A percentile compares a stretch with the other conserved stretches of the same genome.
These are phyloP conservation scores for Sporisorium exsertum DNA, from an alignment of 1,284 basidiomycete genomes.

Conservation along the genomic window DNA sequence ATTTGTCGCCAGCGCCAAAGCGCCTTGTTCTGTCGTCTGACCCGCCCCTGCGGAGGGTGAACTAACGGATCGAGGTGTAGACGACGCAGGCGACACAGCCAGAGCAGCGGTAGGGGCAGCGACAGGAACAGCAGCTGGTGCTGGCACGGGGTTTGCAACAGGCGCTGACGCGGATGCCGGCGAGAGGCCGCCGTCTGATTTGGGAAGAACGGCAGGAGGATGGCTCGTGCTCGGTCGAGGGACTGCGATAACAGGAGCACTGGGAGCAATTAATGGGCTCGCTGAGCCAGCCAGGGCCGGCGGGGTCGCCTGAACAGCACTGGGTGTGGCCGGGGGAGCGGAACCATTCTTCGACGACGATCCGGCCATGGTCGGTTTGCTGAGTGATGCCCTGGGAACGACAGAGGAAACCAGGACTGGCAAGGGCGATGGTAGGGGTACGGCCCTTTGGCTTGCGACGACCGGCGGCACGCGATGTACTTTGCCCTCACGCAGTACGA, in stretches of 20 bases:
- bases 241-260: too few species aligned
- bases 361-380: not conserved
- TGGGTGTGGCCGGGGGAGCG: not conserved
- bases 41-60: not conserved
- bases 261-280: not conserved
- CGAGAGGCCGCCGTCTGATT: not conserved
- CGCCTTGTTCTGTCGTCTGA: not conserved
- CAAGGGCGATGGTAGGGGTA: not conserved
- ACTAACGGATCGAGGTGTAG: not conserved
- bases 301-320: not conserved
- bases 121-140: not conserved
- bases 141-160: not conserved
- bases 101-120: not conserved
- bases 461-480: constrained; percentile 4
- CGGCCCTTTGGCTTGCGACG: not conserved
- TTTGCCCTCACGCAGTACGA: constrained; percentile 19
- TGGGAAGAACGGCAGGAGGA: not conserved
- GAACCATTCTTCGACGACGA: not conserved
- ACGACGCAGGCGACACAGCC: not conserved
- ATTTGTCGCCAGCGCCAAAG: constrained; percentile 8
- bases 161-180: not conserved
- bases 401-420: not conserved
- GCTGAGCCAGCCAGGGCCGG: not conserved
- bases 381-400: not conserved
- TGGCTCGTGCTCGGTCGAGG: not conserved